Base-by-base conservation (phyloP, 2,329 filamentous ascomycete genomes). In the Cordyceps javanica region DNA sequence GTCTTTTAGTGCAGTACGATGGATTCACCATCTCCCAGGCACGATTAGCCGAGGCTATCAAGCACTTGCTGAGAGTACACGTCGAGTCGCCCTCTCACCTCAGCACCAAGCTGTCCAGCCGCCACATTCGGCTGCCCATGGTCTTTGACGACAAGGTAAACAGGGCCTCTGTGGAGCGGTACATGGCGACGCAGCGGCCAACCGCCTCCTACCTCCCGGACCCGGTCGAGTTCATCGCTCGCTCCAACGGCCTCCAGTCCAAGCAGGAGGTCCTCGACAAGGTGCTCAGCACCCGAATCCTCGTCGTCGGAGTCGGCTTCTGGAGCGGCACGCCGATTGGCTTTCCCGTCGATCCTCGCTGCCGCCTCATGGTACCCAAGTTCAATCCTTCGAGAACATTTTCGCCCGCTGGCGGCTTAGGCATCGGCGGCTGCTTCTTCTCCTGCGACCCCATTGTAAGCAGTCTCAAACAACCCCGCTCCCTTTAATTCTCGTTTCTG, bases 131-230 rank as follows among this genome's bases (percentile, higher is more conserved):
- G 13, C 54, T 69, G 19, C 67, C 67, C 16, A 60, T 68, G 38
- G 64, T 65, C 9, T 65, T 68, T 53, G 60, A 68, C 25, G 63
- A 66, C 41, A 60, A 59, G 13, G 62, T 62, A 14, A 55, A 75
- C 36, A 75, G 78, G 75, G 79, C 51, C 11, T 38, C 51, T 3
- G 28, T 54, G 0, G 69, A 80, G 57, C 74, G 82, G 10, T 86
- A 87, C 66, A 83, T 81, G 71, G 77, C 78, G 28, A 84, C 80
- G 3, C 80, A 83, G 60, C 74, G 83, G 2, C 78, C 80, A 1
- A 77, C 82, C 28, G 83, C 83, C 1, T 75, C 79, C 0, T 87
- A 85, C 60, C 70, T 86, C 0, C 83, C 83, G 0, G 79, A 83
- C 63, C 83, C 83, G 48, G 72, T 86, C 38, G 74, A 78, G 1